These are phyloP conservation scores for Globisporangium irregulare DNA, from an alignment of 352 stramenopile species.

Conservation along the genomic window DNA sequence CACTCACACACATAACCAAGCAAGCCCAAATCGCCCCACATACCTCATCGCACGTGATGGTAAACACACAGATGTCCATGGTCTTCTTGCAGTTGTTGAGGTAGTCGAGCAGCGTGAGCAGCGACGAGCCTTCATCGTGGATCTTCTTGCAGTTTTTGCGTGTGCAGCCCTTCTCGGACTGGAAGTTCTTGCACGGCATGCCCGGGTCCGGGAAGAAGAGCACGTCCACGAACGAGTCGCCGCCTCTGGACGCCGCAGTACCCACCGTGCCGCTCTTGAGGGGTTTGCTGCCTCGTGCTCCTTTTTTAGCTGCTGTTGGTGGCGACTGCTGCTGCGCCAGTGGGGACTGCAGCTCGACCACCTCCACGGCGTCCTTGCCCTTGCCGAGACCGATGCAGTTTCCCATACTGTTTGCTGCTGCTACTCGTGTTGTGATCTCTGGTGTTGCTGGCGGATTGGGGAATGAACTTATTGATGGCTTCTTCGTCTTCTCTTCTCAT, in stretches of 20 bases:
- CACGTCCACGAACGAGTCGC: conserved; percentile 68
- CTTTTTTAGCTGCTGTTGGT: neutral
- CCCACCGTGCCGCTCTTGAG: neutral
- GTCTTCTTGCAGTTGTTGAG: conserved; percentile 39
- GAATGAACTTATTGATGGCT: neutral
- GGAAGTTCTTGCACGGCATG: conserved; percentile 62
- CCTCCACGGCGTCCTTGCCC: conserved; percentile 10
- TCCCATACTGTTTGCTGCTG: conserved; percentile 30
- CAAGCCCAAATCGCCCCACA: neutral
- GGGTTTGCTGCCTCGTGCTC: neutral
- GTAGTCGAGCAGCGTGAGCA: conserved; percentile 50
- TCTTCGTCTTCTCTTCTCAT: neutral
- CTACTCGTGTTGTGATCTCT: neutral
- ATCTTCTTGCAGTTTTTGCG: conserved; percentile 67
- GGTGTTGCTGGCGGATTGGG: neutral
- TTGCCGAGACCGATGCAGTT: conserved; percentile 46
- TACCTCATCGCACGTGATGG: conserved; percentile 72
- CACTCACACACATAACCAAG: neutral
- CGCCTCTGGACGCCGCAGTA: neutral
- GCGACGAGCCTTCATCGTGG: conserved; percentile 56
- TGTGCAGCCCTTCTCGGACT: conserved; percentile 43
- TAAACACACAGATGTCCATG: conserved; percentile 75
- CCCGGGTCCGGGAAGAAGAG: conserved; percentile 67
- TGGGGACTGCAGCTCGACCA: conserved; percentile 14
- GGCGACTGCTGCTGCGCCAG: neutral